Base-by-base conservation (phyloP, 352 stramenopile genomes). In the Globisporangium perplexum region DNA sequence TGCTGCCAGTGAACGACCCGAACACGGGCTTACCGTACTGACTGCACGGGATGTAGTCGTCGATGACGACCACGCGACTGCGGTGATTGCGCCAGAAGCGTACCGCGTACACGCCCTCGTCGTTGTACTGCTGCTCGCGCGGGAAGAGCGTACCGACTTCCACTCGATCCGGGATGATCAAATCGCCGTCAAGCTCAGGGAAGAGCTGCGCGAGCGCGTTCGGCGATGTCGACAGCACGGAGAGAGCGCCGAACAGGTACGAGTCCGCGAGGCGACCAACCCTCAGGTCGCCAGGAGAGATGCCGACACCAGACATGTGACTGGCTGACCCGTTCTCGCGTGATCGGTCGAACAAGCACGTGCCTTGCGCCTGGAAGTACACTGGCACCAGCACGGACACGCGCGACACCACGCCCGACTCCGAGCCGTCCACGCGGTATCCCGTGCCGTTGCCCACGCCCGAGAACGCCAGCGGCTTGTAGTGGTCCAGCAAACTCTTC, bases 71-170 rank as follows among this genome's bases (percentile, higher is more conserved):
- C 0, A 93, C 57, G 23, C 82, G 82, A 42, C 80, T 91, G 53
- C 79, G 79, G 42, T 93, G 83, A 60, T 89, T 88, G 30, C 82
- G 72, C 81, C 81, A 94, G 47, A 94, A 90, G 17, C 83, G 79
- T 10, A 94, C 83, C 41, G 80, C 80, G 55, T 94, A 94, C 53
- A 94, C 77, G n/a, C 83, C 83, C 51, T 92, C 81, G 54, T 94
- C 83, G 43, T 94, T 94, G 60, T 92, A 94, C 60, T 92, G 81
- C 42, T 94, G 83, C 57, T 94, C 81, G 44, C 74, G 81, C 8
- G 76, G 77, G 30, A 75, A 77, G 22, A 59, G 50, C 2, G 71
- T 60, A 4, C 57, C 54, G n/a, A 84, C 53, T 54, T 93, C 77
- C 5, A 90, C 75, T 7, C 69, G 74, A 45, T 92, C 81, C 2